These are phyloP conservation scores for Eutrema salsugineum DNA, from an alignment of 441 rosid genomes.

Conservation along the genomic window DNA sequence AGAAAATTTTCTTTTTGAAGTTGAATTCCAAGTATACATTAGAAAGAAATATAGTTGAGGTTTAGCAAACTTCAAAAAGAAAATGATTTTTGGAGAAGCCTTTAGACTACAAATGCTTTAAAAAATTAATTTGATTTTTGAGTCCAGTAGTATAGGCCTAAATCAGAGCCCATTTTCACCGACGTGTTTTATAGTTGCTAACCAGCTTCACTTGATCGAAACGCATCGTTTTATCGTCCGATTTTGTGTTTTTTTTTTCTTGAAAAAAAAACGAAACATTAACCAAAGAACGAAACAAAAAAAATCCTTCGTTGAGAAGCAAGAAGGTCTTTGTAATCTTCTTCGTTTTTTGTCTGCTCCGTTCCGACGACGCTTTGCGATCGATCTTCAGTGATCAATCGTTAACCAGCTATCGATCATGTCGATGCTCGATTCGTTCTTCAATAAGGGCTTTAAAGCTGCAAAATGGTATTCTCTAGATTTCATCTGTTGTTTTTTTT, in stretches of 20 bases:
- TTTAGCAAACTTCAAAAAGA: no score
- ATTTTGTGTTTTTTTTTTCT: background rate
- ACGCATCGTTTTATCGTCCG: background rate
- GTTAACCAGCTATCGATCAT: conserved; percentile 28
- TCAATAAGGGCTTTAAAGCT: conserved; percentile 91
- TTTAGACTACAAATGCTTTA: no score
- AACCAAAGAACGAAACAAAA: background rate
- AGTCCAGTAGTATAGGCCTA: background rate
- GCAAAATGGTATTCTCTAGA: conserved; percentile 62
- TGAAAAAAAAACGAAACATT: no score
- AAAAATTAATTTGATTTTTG: no score
- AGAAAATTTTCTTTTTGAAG: no score
- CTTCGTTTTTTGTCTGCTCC: background rate
- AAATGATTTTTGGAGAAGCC: no score
- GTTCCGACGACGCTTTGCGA: background rate
- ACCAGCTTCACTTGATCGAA: background rate
- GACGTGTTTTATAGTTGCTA: conserved; percentile 9
- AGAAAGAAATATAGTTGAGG: no score
- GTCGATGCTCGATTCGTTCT: conserved; percentile 92
- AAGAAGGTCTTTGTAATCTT: conserved; percentile 9
- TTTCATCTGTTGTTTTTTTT: background rate
- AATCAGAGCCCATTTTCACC: background rate
- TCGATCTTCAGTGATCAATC: conserved; percentile 4
- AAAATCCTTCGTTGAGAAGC: conserved; percentile 21
- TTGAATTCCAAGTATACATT: no score